Percentiles rank a stretch among this genome's conserved stretches.
Conservation (phyloP, 768 basidiomycete genomes). For the Boletus sp. region DNA sequence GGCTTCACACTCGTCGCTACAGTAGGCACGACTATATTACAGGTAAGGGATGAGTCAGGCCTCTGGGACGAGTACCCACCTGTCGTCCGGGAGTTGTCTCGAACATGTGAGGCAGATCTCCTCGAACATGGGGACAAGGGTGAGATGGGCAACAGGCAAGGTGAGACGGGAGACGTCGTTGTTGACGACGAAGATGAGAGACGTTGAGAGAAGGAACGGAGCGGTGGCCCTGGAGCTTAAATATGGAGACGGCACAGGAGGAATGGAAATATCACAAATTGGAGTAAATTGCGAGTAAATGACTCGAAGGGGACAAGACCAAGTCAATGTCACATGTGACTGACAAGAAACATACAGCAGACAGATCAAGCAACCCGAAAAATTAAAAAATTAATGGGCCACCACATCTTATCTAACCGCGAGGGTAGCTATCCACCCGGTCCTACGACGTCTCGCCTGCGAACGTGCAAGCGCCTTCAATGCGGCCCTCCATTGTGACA, state of each 20-base stretch:
- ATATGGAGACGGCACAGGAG: conserved; percentile 38
- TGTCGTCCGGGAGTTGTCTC: conserved; percentile 59
- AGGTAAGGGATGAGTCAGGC: conserved; percentile 15
- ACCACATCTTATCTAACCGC: conserved; percentile 12
- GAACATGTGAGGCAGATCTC: conserved; percentile 76
- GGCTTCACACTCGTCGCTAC: conserved; percentile 65
- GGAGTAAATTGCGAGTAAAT: conserved; percentile 30
- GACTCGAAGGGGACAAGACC: conserved; percentile 34
- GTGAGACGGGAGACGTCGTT: background rate
- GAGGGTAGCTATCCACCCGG: background rate
- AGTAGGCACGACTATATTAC: conserved; percentile 59
- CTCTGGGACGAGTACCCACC: conserved; percentile 42
- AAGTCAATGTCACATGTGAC: conserved; percentile 27
- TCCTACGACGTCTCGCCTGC: background rate
- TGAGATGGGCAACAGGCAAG: background rate
- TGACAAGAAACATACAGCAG: background rate
- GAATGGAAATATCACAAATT: conserved; percentile 37
- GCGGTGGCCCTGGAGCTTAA: conserved; percentile 26
- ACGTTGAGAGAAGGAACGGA: conserved; percentile 21
- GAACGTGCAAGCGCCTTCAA: conserved; percentile 16
- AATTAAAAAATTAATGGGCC: background rate
- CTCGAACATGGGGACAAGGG: conserved; percentile 60
- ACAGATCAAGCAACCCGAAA: background rate
- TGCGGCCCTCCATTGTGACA: background rate
- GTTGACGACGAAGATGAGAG: conserved; percentile 13